These are phyloP conservation scores for Stipa capillata DNA, from an alignment of 176 grass and related monocot genomes.

Conservation along the genomic window DNA sequence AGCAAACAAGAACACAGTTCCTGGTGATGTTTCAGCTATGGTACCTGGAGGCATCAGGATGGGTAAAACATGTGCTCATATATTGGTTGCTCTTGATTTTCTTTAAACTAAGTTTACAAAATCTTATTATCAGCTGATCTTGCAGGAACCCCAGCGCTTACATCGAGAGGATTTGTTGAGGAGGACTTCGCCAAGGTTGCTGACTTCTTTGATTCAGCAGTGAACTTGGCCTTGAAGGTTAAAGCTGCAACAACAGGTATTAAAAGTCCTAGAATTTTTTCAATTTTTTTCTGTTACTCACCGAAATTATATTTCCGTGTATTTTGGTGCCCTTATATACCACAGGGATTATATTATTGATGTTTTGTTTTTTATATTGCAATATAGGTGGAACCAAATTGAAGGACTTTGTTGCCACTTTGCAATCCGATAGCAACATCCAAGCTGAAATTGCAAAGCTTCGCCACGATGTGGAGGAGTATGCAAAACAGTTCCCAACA, in stretches of 20 bases:
- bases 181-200: slow-evolving; percentile 97
- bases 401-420: slow-evolving; percentile 93
- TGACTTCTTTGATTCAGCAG: slow-evolving; percentile 77
- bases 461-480: slow-evolving; percentile 84
- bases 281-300: not conserved
- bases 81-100: not conserved
- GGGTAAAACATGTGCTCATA: slow-evolving; percentile 47
- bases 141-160: slow-evolving; percentile 94
- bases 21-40: slow-evolving; percentile 98
- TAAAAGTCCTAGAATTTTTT: not conserved
- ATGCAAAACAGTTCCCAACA: slow-evolving; percentile 96
- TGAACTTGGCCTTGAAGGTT: slow-evolving; percentile 71
- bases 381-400: slow-evolving; percentile 67
- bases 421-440: slow-evolving; percentile 59
- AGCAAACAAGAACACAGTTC: slow-evolving; percentile 98
- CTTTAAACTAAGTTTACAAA: not conserved
- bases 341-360: slow-evolving; percentile 6
- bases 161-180: slow-evolving; percentile 95
- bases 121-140: not conserved
- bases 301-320: not conserved
- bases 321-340: not conserved
- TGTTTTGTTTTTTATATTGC: slow-evolving; percentile 13
- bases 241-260: slow-evolving; percentile 81
- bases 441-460: slow-evolving; percentile 90
- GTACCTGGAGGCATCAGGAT: slow-evolving; percentile 99